These are phyloP conservation scores for Aspergillus flavus DNA, from an alignment of 2,329 filamentous ascomycete genomes.

Conservation along the genomic window DNA sequence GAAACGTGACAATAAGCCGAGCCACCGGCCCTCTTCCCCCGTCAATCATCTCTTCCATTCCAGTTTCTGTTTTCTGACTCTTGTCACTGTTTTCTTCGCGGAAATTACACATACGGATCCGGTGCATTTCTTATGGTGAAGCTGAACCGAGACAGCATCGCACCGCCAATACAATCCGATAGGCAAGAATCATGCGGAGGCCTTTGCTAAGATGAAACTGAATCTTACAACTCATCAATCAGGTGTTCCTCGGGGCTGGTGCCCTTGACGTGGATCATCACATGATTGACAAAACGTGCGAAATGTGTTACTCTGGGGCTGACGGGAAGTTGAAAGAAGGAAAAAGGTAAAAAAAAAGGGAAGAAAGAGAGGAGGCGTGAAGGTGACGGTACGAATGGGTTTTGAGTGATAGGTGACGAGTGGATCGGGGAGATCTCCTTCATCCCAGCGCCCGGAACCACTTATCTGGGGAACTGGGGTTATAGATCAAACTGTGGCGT, in stretches of 20 bases:
- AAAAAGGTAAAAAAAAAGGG: background rate
- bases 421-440: slow-evolving; percentile 20
- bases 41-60: background rate
- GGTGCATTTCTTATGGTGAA: background rate
- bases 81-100: background rate
- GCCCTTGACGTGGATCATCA: slow-evolving; percentile 26
- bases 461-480: slow-evolving; percentile 19
- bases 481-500: slow-evolving; percentile 18
- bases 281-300: slow-evolving; percentile 34
- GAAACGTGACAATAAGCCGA: background rate
- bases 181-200: slow-evolving; percentile 8
- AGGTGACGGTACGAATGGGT: background rate
- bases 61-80: background rate
- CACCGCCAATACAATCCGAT: background rate
- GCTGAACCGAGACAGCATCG: background rate
- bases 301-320: slow-evolving; percentile 22
- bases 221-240: slow-evolving; percentile 19
- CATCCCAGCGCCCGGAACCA: slow-evolving; percentile 20
- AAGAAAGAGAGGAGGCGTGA: background rate
- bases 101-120: background rate
- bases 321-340: slow-evolving; percentile 13
- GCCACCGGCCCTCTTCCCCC: background rate
- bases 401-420: slow-evolving; percentile 14
- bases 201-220: background rate
- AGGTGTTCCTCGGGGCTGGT: slow-evolving; percentile 11